Percentiles rank a stretch among this genome's conserved stretches.
These are phyloP conservation scores for Tolypocladium ophioglossoides DNA, from an alignment of 2,329 filamentous ascomycete genomes.

Conservation along the genomic window DNA sequence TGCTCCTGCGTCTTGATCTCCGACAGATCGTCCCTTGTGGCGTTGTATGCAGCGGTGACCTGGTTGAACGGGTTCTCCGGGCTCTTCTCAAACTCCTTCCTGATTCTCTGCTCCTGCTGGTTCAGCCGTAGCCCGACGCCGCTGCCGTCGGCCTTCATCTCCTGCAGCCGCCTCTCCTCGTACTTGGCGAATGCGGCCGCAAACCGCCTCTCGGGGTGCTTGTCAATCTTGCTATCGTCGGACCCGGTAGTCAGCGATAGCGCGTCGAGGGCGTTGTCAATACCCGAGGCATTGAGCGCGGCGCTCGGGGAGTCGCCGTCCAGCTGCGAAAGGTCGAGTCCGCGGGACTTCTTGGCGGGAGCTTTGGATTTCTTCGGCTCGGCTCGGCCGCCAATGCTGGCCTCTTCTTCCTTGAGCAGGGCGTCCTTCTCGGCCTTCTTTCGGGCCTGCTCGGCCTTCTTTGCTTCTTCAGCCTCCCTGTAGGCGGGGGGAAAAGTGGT, in stretches of 20 bases:
- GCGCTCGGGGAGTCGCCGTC: conserved; percentile 48
- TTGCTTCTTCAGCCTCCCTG: conserved; percentile 35
- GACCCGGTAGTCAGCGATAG: conserved; percentile 52
- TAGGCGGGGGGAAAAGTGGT: not conserved
- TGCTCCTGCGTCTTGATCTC: conserved; percentile 56
- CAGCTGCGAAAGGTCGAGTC: conserved; percentile 66
- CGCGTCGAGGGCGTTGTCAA: conserved; percentile 88
- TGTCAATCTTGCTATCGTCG: conserved; percentile 64
- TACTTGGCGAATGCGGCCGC: conserved; percentile 77
- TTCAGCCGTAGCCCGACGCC: conserved; percentile 64
- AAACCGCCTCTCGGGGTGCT: conserved; percentile 78
- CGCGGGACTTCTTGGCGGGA: conserved; percentile 58
- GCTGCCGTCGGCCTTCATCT: conserved; percentile 75
- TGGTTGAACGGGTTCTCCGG: conserved; percentile 96
- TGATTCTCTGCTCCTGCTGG: conserved; percentile 73
- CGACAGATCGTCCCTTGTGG: conserved; percentile 64
- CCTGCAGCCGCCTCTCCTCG: conserved; percentile 68
- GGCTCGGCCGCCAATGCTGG: conserved; percentile 42
- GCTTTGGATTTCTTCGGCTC: conserved; percentile 58
- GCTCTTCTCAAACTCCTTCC: conserved; percentile 90
- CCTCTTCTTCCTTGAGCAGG: conserved; percentile 73
- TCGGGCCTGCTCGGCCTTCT: conserved; percentile 76
- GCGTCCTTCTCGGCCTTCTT: conserved; percentile 92
- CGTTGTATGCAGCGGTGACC: conserved; percentile 64
- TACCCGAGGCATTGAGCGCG: conserved; percentile 71